phyloP scores from a whole-genome alignment of 305 asterid species.

The Striga hermonthica region DNA sequence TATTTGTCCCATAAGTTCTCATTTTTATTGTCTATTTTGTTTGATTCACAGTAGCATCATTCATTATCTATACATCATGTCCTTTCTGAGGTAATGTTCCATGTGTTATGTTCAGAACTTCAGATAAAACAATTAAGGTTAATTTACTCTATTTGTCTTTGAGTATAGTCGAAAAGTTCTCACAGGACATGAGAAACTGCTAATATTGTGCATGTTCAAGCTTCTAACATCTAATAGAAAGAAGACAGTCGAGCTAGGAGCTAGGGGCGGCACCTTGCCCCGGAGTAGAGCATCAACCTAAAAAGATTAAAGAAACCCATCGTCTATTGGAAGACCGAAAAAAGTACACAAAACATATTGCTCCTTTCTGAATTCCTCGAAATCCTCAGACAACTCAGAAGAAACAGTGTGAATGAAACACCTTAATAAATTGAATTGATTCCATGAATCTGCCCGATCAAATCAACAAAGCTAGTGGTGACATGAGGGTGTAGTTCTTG shows the following conservation, averaged over 20 bases:
- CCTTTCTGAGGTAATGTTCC: not conserved
- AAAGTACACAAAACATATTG: no score
- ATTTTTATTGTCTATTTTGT: constrained; percentile 2
- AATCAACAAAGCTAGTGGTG: no score
- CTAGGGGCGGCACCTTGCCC: no score
- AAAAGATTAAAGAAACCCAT: no score
- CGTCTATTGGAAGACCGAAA: no score
- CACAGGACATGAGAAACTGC: not conserved
- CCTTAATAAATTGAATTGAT: no score
- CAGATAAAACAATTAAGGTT: constrained; percentile 16
- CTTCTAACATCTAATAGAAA: constrained; percentile 12
- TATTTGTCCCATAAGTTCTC: constrained; percentile 25
- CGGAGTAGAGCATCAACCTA: no score
- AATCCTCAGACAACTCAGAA: no score
- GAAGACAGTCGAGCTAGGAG: no score
- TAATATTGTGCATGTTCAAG: not conserved
- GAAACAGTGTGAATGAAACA: not conserved
- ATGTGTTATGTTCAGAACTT: constrained; percentile 4
- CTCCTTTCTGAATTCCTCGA: no score
- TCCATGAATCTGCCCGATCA: no score
- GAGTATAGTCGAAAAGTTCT: constrained; percentile 5
- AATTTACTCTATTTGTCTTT: not conserved
- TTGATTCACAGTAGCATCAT: not conserved
- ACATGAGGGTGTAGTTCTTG: no score
- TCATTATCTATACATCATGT: not conserved